Base-by-base conservation (phyloP, 306 rosid species). In the Prunus mume region DNA sequence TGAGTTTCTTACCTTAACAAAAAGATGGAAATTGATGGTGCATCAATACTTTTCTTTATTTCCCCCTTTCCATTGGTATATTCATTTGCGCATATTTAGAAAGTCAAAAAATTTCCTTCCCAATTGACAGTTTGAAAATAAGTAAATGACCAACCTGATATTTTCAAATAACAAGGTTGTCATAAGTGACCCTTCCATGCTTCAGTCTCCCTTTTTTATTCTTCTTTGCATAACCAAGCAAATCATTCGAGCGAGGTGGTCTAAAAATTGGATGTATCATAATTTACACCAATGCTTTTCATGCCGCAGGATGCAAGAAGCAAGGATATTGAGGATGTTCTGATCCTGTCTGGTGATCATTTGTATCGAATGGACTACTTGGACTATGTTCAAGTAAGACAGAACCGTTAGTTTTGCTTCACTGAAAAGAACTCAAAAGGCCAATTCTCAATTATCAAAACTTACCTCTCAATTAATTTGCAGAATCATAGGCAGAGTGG, bases 301-400 rank as follows among this genome's bases (percentile, higher is more conserved):
- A 63, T 81, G 73, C 43, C 68, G 69, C 83, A 95, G 98, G 97
- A 88, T 74, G 86, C 90, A 0, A 89, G 97, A 83, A 90, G 97
- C 71, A 95, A 87, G 87, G 78, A 84, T 9, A 89, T 92, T 80
- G 97, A 92, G 81, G 97, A 95, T 87, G 98, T 92, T 20, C 76
- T 95, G 80, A 84, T 95, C 82, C 96, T 95, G 64, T 92, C 96
- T 0, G 97, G 98, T 78, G 97, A 95, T 83, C 98, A 95, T 79
- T 88, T 95, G 28, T 95, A 92, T 78, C 78, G 96, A 65, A 95
- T 95, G 97, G 97, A 95, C 81, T 92, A 95, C 54, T 90, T 88
- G 97, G 97, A 95, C 83, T 95, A 88, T 70, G 91, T 95, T 75
- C 88, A 90, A 83, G 98, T 95, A 85, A 83, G 86, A 51, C 78